Conservation (phyloP, 495 filamentous ascomycete species). For the Lasiosphaeria ovina region DNA sequence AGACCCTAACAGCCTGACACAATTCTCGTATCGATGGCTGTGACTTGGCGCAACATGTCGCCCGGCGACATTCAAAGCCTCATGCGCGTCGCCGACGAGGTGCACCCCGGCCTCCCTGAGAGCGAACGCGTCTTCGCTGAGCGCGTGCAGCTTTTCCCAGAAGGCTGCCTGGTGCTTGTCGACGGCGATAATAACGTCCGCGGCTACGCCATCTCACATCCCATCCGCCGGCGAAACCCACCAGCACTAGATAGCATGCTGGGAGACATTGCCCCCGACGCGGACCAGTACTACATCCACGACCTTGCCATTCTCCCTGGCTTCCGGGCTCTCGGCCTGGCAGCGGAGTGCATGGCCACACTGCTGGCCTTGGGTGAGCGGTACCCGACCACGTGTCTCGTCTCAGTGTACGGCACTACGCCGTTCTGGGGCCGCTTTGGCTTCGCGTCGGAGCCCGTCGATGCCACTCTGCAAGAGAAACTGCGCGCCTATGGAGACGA, state of each 20-base stretch:
- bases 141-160: slow-evolving; percentile 31
- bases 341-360: slow-evolving; percentile 18
- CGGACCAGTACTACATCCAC: slow-evolving; percentile 41
- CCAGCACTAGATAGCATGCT: slow-evolving; percentile 34
- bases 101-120: slow-evolving; percentile 34
- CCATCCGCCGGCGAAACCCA: slow-evolving; percentile 31
- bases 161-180: slow-evolving; percentile 32
- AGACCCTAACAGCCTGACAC: no score
- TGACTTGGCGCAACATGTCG: slow-evolving; percentile 20
- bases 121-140: slow-evolving; percentile 27
- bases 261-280: slow-evolving; percentile 23
- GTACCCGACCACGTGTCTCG: slow-evolving; percentile 27
- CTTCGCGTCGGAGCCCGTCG: slow-evolving; percentile 22
- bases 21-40: no score
- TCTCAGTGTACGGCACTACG: slow-evolving; percentile 38
- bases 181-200: slow-evolving; percentile 18
- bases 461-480: slow-evolving; percentile 27
- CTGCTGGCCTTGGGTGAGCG: slow-evolving; percentile 17
- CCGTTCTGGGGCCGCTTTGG: slow-evolving; percentile 36
- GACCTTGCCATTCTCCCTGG: slow-evolving; percentile 33
- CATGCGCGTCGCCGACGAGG: slow-evolving; percentile 20
- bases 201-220: slow-evolving; percentile 39
- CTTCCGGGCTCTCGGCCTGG: slow-evolving; percentile 27
- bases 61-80: slow-evolving; percentile 24
- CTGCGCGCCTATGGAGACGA: slow-evolving; percentile 29